Evolutionary conservation across 345 rosid genomes (phyloP).

Genomic region (Hevea brasiliensis): DNA sequence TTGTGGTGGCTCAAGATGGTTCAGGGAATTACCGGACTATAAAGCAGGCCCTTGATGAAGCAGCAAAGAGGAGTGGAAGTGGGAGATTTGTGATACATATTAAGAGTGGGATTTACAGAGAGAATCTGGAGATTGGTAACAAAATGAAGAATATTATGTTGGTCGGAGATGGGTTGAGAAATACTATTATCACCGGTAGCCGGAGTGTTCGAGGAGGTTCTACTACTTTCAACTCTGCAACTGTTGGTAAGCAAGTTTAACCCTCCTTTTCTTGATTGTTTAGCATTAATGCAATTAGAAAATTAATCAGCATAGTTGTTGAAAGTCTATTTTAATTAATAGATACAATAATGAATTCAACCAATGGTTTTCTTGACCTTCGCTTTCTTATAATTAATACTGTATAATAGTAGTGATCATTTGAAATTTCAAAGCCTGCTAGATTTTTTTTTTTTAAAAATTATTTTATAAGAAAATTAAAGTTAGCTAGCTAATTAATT

Average conservation of each 20-base stretch:
- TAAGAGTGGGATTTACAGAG: constrained; percentile 66
- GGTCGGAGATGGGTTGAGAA: constrained; percentile 65
- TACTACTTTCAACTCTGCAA: constrained; percentile 82
- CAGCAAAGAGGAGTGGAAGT: constrained; percentile 48
- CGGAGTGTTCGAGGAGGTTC: constrained; percentile 67
- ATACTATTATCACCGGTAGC: constrained; percentile 67
- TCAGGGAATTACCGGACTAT: constrained; percentile 59
- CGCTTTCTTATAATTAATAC: no score
- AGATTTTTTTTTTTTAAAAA: no score
- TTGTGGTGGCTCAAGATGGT: constrained; percentile 77
- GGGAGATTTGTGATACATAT: constrained; percentile 67
- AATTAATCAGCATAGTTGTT: no score
- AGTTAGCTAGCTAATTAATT: no score
- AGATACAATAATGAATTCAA: no score
- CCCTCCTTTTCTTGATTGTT: neutral
- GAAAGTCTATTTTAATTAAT: no score
- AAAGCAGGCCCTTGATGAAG: constrained; percentile 63
- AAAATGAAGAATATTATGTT: constrained; percentile 65
- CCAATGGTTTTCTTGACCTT: no score
- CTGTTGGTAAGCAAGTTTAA: constrained; percentile 58
- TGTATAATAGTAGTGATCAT: no score
- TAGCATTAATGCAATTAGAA: no score
- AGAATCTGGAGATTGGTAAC: constrained; percentile 56
- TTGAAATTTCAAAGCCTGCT: no score
- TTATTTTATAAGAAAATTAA: no score